Percentiles rank a stretch among this genome's conserved stretches.
These are phyloP conservation scores for Jaltomata sinuosa DNA, from an alignment of 257 asterid genomes.

Conservation along the genomic window DNA sequence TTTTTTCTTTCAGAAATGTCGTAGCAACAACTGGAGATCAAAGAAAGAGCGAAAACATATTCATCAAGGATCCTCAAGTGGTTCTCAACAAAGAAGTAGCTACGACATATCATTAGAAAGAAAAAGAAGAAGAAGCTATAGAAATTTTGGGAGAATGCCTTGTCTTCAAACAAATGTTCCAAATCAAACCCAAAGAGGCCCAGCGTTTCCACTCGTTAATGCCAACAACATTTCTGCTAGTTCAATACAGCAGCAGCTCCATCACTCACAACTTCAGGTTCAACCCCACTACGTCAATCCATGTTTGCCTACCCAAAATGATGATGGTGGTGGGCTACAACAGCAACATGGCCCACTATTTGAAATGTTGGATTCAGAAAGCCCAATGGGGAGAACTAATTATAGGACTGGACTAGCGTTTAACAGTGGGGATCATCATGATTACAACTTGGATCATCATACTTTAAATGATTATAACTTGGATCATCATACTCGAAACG, in stretches of 20 bases:
- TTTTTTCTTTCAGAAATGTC: too few relatives aligned
- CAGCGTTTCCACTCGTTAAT: too few relatives aligned
- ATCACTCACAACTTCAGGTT: background rate
- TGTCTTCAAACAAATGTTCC: background rate
- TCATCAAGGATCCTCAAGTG: background rate
- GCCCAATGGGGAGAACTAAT: background rate
- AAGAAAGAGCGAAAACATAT: too few relatives aligned
- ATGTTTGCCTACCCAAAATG: background rate
- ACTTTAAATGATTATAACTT: background rate
- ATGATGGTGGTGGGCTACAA: background rate
- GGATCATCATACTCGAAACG: background rate
- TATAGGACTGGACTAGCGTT: background rate
- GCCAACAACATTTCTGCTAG: too few relatives aligned
- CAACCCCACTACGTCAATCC: background rate
- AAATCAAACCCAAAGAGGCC: background rate
- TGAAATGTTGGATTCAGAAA: background rate
- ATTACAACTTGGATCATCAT: background rate
- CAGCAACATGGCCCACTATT: background rate
- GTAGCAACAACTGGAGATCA: too few relatives aligned
- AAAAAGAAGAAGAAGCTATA: background rate
- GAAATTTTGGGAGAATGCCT: background rate
- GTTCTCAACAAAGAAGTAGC: background rate
- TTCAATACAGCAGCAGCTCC: background rate
- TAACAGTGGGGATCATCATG: background rate
- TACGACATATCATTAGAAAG: background rate